phyloP scores from a whole-genome alignment of 139 green algal species.

The Auxenochlorella pyrenoidosa region DNA sequence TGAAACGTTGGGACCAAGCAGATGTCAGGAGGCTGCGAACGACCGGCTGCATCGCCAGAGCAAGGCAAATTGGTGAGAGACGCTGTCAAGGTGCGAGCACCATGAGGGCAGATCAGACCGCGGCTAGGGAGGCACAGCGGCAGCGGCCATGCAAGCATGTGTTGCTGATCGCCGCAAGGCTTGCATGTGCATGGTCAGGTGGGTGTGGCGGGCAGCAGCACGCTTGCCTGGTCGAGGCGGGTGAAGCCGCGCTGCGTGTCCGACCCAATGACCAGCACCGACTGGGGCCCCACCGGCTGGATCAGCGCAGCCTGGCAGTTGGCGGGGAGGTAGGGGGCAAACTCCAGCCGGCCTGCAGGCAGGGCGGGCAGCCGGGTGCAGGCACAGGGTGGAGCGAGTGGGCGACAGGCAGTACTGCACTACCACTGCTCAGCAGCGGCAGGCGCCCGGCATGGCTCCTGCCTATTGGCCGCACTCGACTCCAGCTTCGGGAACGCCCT shows the following conservation, averaged over 20 bases:
- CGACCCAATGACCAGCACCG: conserved; percentile 76
- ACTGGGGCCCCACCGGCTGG: conserved; percentile 74
- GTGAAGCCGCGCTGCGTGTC: conserved; percentile 83
- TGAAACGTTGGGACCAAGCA: background rate
- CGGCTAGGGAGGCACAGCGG: too few relatives aligned
- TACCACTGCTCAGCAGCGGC: too few relatives aligned
- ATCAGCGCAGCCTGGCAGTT: conserved; percentile 80
- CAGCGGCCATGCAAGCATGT: too few relatives aligned
- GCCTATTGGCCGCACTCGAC: too few relatives aligned
- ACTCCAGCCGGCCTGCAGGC: conserved; percentile 79
- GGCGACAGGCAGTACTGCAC: background rate
- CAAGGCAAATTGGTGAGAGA: too few relatives aligned
- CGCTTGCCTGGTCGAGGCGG: conserved; percentile 78
- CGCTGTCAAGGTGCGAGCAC: too few relatives aligned
- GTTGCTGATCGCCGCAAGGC: too few relatives aligned
- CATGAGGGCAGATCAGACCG: too few relatives aligned
- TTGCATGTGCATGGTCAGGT: too few relatives aligned
- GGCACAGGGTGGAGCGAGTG: background rate
- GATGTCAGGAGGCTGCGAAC: background rate
- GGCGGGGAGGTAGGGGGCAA: conserved; percentile 76
- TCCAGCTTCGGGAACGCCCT: too few relatives aligned
- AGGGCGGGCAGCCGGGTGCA: background rate
- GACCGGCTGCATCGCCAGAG: background rate
- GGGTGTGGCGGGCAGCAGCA: background rate
- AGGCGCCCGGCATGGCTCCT: too few relatives aligned